Evolutionary conservation across 768 basidiomycete genomes (phyloP).

Genomic region (Boletus barrowsii): DNA sequence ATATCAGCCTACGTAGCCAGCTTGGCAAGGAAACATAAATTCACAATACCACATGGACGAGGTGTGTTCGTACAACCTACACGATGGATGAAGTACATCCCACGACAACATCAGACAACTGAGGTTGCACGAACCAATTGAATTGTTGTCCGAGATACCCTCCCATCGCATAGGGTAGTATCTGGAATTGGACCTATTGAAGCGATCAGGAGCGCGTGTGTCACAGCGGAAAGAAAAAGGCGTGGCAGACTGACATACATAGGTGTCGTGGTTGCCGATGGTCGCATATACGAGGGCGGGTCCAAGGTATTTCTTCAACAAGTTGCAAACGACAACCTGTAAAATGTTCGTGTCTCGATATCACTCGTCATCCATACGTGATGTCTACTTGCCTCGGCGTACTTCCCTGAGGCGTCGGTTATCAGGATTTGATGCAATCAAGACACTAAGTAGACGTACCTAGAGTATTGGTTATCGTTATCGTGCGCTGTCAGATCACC

Average conservation of each 20-base stretch:
- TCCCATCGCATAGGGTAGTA: conserved; percentile 37
- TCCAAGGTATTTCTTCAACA: conserved; percentile 57
- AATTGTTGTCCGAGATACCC: conserved; percentile 35
- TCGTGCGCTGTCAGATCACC: conserved; percentile 75
- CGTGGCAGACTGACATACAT: conserved; percentile 34
- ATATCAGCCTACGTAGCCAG: not conserved
- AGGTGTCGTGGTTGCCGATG: conserved; percentile 73
- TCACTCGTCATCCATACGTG: not conserved
- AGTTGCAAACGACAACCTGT: conserved; percentile 54
- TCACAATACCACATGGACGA: conserved; percentile 65
- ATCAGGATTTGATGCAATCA: not conserved
- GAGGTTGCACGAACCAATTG: conserved; percentile 34
- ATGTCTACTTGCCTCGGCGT: conserved; percentile 46
- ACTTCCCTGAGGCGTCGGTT: conserved; percentile 39
- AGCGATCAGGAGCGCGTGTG: not conserved
- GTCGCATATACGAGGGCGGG: conserved; percentile 63
- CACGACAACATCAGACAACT: not conserved
- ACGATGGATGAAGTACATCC: not conserved
- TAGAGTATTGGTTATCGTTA: conserved; percentile 56
- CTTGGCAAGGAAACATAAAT: not conserved
- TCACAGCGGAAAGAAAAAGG: not conserved
- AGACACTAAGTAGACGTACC: conserved; percentile 30
- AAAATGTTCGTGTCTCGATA: not conserved
- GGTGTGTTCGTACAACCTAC: conserved; percentile 48
- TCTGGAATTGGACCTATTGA: conserved; percentile 26